Conservation (phyloP, 2,329 filamentous ascomycete genomes). For the Epichloe sylvatica region DNA sequence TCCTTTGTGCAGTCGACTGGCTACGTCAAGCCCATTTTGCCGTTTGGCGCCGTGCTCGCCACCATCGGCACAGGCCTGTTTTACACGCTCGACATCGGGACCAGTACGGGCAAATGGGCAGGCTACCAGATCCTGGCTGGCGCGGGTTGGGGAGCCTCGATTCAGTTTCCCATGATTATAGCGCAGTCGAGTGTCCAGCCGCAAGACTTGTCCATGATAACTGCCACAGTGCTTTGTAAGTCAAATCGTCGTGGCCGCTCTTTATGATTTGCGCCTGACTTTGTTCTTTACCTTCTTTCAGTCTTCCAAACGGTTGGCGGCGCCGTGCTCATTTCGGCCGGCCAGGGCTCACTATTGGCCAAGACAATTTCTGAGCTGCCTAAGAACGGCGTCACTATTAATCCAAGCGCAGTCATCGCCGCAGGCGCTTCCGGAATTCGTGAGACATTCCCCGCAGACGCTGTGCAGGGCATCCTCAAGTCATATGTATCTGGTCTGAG, state of each 20-base stretch:
- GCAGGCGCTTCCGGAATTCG: neutral
- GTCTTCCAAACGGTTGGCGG: neutral
- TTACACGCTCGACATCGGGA: slow-evolving; percentile 24
- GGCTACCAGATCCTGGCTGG: slow-evolving; percentile 30
- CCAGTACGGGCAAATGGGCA: slow-evolving; percentile 25
- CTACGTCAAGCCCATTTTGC: slow-evolving; percentile 32
- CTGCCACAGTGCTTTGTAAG: slow-evolving; percentile 26
- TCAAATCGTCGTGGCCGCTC: neutral
- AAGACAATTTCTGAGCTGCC: neutral
- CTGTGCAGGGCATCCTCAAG: neutral
- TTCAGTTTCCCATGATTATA: slow-evolving; percentile 27
- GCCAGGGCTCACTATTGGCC: neutral
- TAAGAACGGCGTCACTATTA: neutral
- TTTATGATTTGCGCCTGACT: neutral
- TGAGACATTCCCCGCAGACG: neutral
- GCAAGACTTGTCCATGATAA: neutral
- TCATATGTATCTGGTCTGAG: neutral
- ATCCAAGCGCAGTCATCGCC: neutral
- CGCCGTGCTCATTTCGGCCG: neutral
- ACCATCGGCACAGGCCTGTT: slow-evolving; percentile 27
- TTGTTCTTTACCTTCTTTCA: neutral
- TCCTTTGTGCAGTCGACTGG: slow-evolving; percentile 13
- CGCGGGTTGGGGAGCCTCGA: slow-evolving; percentile 22
- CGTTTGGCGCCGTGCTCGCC: slow-evolving; percentile 20
- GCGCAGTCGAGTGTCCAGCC: slow-evolving; percentile 15